Evolutionary conservation across 2,329 filamentous ascomycete species (phyloP).

Genomic region (Diplocarpon rosae): DNA sequence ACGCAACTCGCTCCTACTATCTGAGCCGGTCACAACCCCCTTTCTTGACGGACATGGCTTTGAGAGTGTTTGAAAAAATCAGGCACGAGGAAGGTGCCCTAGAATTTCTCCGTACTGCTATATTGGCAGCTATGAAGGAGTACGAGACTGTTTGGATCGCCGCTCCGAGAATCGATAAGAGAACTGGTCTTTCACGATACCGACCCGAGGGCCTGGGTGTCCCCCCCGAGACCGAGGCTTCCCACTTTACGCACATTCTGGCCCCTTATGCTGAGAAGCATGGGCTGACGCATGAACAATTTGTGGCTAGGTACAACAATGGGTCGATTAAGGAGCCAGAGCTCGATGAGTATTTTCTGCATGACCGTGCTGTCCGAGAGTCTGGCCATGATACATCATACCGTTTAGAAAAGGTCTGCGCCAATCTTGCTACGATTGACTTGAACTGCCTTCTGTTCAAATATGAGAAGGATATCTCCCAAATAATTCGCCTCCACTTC

Average conservation of each 20-base stretch:
- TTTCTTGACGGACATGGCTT: conserved; percentile 93
- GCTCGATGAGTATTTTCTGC: conserved; percentile 88
- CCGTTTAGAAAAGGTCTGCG: conserved; percentile 77
- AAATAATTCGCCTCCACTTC: conserved; percentile 75
- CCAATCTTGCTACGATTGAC: conserved; percentile 85
- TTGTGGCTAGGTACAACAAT: conserved; percentile 80
- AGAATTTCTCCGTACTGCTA: conserved; percentile 71
- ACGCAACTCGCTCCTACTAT: conserved; percentile 94
- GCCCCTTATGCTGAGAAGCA: conserved; percentile 40
- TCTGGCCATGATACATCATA: conserved; percentile 96
- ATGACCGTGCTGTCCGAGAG: conserved; percentile 90
- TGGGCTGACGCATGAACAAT: conserved; percentile 69
- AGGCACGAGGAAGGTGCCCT: conserved; percentile 52
- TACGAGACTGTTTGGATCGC: conserved; percentile 27
- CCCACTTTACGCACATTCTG: conserved; percentile 38
- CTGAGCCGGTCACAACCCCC: conserved; percentile 88
- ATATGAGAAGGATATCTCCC: conserved; percentile 88
- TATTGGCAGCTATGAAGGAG: conserved; percentile 87
- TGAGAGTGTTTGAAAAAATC: conserved; percentile 88
- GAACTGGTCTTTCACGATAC: conserved; percentile 41
- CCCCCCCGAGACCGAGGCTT: conserved; percentile 44
- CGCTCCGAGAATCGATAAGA: conserved; percentile 36
- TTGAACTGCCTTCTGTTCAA: conserved; percentile 93
- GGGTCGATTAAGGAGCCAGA: conserved; percentile 70
- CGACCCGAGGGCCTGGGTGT: conserved; percentile 41